A percentile compares a stretch with the other conserved stretches of the same genome.
These are phyloP conservation scores for Myriangium duriaei DNA, from an alignment of 2,329 filamentous ascomycete genomes.

Conservation along the genomic window DNA sequence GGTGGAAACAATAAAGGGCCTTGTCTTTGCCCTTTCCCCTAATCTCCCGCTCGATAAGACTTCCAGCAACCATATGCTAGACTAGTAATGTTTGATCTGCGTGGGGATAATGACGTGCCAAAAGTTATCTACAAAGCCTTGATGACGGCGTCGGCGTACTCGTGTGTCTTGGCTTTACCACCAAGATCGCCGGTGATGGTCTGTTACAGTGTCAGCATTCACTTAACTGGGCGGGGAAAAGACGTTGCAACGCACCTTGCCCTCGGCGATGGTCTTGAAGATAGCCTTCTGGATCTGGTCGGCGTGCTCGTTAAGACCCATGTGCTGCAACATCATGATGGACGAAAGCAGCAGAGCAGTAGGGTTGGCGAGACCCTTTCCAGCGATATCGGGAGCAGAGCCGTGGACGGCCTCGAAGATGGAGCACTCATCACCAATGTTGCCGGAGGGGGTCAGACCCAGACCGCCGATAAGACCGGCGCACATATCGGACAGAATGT, in stretches of 20 bases:
- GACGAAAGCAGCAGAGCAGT: conserved; percentile 88
- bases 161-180: conserved; percentile 87
- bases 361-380: conserved; percentile 92
- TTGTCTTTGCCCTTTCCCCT: no score
- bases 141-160: conserved; percentile 92
- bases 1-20: no score
- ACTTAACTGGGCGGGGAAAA: background rate
- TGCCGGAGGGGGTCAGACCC: conserved; percentile 90
- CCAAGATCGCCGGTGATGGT: conserved; percentile 88
- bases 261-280: conserved; percentile 89
- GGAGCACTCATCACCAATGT: conserved; percentile 98
- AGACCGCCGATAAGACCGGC: conserved; percentile 96
- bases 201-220: conserved; percentile 23
- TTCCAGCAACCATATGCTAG: no score
- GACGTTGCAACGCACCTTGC: conserved; percentile 52
- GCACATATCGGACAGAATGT: conserved; percentile 99
- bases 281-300: conserved; percentile 84
- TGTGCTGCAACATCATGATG: conserved; percentile 99
- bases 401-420: conserved; percentile 99
- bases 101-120: no score
- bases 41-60: no score
- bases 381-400: conserved; percentile 90
- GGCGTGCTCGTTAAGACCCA: conserved; percentile 79
- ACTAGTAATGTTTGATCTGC: no score
- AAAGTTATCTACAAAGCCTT: conserved; percentile 33